phyloP scores from a whole-genome alignment of 805 yeast genomes.

The Blastobotrys parvus region DNA sequence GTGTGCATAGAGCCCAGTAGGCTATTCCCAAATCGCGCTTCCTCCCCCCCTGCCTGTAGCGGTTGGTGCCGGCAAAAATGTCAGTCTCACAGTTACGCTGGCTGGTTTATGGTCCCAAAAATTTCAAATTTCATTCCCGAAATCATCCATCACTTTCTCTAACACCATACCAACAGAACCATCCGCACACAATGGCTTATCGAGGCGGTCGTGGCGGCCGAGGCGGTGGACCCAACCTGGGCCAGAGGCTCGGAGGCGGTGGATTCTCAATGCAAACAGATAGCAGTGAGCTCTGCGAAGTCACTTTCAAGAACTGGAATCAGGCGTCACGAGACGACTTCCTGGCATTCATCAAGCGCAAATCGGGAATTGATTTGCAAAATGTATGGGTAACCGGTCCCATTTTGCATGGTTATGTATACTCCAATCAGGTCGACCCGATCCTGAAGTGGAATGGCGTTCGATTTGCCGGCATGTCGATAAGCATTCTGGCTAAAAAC shows the following conservation, averaged over 20 bases:
- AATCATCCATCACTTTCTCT: too few species aligned
- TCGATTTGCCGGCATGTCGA: constrained; percentile 65
- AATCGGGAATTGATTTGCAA: constrained; percentile 46
- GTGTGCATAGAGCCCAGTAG: too few species aligned
- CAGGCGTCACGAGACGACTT: constrained; percentile 66
- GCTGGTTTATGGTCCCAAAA: too few species aligned
- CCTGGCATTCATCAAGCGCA: constrained; percentile 59
- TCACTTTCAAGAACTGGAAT: constrained; percentile 75
- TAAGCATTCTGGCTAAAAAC: constrained; percentile 32
- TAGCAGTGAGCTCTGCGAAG: constrained; percentile 29
- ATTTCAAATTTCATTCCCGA: too few species aligned
- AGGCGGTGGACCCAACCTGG: too few species aligned
- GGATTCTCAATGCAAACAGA: constrained; percentile 9
- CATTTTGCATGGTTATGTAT: constrained; percentile 49
- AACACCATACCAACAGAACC: too few species aligned
- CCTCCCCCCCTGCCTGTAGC: too few species aligned
- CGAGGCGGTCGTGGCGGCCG: too few species aligned
- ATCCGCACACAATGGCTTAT: too few species aligned
- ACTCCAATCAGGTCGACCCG: constrained; percentile 47
- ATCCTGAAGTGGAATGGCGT: constrained; percentile 64
- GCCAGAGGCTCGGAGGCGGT: constrained; percentile 6
- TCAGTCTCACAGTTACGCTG: too few species aligned
- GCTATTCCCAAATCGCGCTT: too few species aligned
- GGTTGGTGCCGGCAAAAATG: too few species aligned
- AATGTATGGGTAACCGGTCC: constrained; percentile 48